These are phyloP conservation scores for Cytospora piceicola DNA, from an alignment of 2,329 filamentous ascomycete species.

Conservation along the genomic window DNA sequence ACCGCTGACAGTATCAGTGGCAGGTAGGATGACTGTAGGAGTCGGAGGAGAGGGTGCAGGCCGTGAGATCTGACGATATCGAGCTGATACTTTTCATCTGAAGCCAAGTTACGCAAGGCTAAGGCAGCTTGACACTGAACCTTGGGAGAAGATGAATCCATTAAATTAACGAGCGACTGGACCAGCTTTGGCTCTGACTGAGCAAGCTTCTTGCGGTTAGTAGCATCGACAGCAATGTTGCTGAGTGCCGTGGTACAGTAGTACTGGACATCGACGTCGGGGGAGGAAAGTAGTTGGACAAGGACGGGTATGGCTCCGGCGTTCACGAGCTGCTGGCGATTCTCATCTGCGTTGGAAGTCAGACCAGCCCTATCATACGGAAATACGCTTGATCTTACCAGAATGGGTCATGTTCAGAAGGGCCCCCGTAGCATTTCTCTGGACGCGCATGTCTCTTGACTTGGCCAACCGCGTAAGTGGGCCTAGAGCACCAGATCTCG, in stretches of 20 bases:
- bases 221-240: constrained; percentile 95
- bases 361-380: constrained; percentile 29
- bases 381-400: constrained; percentile 57
- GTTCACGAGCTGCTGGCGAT: constrained; percentile 94
- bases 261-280: constrained; percentile 97
- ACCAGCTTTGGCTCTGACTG: constrained; percentile 90
- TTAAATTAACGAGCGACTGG: constrained; percentile 90
- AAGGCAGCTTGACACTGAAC: constrained; percentile 97
- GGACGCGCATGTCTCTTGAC: constrained; percentile 97
- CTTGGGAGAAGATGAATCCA: constrained; percentile 97
- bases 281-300: constrained; percentile 88
- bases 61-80: constrained; percentile 93
- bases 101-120: constrained; percentile 91
- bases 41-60: constrained; percentile 79
- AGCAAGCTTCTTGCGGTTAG: constrained; percentile 87
- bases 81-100: constrained; percentile 97
- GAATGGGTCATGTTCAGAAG: constrained; percentile 99
- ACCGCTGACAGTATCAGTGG: constrained; percentile 96
- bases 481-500: constrained; percentile 87
- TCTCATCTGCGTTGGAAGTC: constrained; percentile 71
- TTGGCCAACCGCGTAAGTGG: constrained; percentile 91
- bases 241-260: constrained; percentile 98
- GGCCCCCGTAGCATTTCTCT: constrained; percentile 94
- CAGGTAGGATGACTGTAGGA: constrained; percentile 93
- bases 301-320: constrained; percentile 97